Evolutionary conservation across 2,329 filamentous ascomycete genomes (phyloP), one percentile per base, ranked within the genome.

Genomic region (Exophiala dermatitidis): DNA sequence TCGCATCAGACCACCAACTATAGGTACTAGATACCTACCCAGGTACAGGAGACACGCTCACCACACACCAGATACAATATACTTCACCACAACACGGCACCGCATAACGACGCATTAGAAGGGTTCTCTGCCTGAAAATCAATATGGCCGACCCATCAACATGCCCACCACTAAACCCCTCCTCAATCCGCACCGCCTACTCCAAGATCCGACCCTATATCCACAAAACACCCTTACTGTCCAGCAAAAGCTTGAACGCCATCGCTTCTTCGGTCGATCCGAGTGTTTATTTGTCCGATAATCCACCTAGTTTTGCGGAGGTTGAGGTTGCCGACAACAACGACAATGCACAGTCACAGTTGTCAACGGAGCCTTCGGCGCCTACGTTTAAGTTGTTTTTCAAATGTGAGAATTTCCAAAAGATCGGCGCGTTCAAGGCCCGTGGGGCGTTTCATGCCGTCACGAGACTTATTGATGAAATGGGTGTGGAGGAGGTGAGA

Each of bases 331-430:
- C 19, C 2, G 19, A 86, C 0, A 64, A 12, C 10, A 38, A 12
- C 3, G 36, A 38, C 36, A 38, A 12, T 3, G 6, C 4, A 8
- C 10, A 38, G 9, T 38, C 4, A 8, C 10, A 38, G 9, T 38
- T 38, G 7, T 5, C 5, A 5, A 38, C 32, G 36, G 31, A 1
- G 19, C 19, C 19, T 19, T 1, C 19, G 19, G 33, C 42, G 1
- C 89, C 89, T 0, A 80, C 72, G 46, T 73, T 95, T 37, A 77
- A 82, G 8, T 76, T 97, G 48, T 93, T 88, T 75, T 95, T 97
- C 80, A 97, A 97, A 74, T 94, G 89, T 70, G 91, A 97, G 75
- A 96, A 96, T 69, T 75, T 88, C 54, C 93, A 97, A 74, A 82
- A 83, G 51, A 83, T 94, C 50, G 93, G 91, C 48, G 91, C 91